These are phyloP conservation scores for Annulohypoxylon moriforme DNA, from an alignment of 495 filamentous ascomycete genomes.

Conservation along the genomic window DNA sequence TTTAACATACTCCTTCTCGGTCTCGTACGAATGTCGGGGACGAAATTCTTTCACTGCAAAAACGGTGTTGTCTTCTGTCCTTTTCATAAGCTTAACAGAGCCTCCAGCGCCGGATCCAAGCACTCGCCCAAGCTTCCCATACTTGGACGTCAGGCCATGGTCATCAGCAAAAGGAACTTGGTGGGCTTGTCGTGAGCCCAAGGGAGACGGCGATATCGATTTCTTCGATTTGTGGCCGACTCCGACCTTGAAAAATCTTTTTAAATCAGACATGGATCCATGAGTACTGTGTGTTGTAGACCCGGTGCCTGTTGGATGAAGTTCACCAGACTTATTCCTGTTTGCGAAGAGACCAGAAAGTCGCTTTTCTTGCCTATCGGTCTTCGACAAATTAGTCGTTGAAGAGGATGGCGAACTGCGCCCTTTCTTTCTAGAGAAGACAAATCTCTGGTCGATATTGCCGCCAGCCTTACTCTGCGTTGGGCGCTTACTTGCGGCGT, in stretches of 20 bases:
- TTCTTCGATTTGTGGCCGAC: slow-evolving; percentile 74
- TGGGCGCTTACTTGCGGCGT: slow-evolving; percentile 82
- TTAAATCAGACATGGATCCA: slow-evolving; percentile 92
- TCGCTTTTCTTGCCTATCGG: slow-evolving; percentile 58
- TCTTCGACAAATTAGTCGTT: slow-evolving; percentile 54
- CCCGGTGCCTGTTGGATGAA: slow-evolving; percentile 52
- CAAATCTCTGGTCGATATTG: slow-evolving; percentile 82
- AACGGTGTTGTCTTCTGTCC: slow-evolving; percentile 86
- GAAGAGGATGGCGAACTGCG: slow-evolving; percentile 56
- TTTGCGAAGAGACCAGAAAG: slow-evolving; percentile 55
- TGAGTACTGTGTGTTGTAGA: slow-evolving; percentile 71
- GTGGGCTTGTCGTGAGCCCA: slow-evolving; percentile 63
- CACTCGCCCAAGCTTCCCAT: slow-evolving; percentile 94
- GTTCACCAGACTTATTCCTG: slow-evolving; percentile 47
- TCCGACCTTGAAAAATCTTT: slow-evolving; percentile 86
- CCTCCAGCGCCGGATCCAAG: slow-evolving; percentile 94
- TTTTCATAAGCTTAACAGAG: slow-evolving; percentile 93
- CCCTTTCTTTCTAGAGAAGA: slow-evolving; percentile 73
- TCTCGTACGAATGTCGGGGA: slow-evolving; percentile 91
- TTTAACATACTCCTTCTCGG: slow-evolving; percentile 94
- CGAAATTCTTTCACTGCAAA: slow-evolving; percentile 99
- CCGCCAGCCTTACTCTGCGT: slow-evolving; percentile 75
- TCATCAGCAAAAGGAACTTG: slow-evolving; percentile 94
- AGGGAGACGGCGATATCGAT: slow-evolving; percentile 68
- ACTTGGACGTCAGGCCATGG: slow-evolving; percentile 89